Evolutionary conservation across 2,329 filamentous ascomycete genomes (phyloP), one percentile per base, ranked within the genome.

Genomic region (Cercospora citrullina): DNA sequence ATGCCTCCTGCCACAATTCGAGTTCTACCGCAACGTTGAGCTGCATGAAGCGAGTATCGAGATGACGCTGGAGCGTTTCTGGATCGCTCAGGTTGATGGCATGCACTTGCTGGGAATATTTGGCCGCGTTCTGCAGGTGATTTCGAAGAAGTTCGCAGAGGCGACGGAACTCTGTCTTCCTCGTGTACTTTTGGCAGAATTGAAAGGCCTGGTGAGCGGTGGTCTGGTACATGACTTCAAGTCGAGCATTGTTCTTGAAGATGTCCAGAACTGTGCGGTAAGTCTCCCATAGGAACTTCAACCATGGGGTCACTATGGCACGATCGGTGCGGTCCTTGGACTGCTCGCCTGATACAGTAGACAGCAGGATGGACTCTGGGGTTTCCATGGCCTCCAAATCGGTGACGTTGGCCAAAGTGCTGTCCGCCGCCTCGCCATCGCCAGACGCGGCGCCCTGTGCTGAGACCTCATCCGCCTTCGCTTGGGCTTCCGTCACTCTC

Each of bases 201-300:
- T 97, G 92, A 85, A 99, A 99, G 62, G 95, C 95, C 84, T 98
- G 95, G 81, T 94, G 93, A 75, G 95, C 95, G 65, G 95, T 99
- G 81, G 91, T 93, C 87, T 99, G 95, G 83, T 99, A 99, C 85
- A 98, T 94, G 67, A 96, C 89, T 85, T 99, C 95, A 66, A 99
- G 88, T 68, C 95, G 91, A 67, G 95, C 94, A 85, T 99, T 99
- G 87, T 99, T 99, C 85, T 96, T 94, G 78, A 99, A 89, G 77
- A 99, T 99, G 77, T 99, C 95, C 77, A 99, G 87, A 48, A 99
- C 95, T 42, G 95, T 99, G 71, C 95, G 91, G 85, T 99, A 99
- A 16, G 95, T 97, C 86, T 99, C 95, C 95, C 95, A 99, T 71
- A 99, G 86, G 80, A 99, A 99, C 85, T 99, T 99, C 78, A 99